Base-by-base conservation (phyloP, 106 monocot species). In the Apostasia shenzhenica region DNA sequence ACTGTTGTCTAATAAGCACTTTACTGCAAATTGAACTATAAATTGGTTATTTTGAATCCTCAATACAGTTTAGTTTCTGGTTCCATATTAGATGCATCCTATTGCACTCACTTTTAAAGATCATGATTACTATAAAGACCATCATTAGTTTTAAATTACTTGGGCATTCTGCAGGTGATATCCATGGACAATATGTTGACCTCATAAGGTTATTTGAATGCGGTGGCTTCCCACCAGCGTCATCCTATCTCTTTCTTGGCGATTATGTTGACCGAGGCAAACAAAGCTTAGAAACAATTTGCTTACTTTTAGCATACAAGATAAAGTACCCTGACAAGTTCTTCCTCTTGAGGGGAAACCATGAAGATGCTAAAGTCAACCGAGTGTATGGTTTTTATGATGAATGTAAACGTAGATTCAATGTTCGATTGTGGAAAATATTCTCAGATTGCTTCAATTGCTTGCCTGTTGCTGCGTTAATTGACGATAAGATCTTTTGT, bases 211-310 rank as follows among this genome's bases (percentile, higher is more conserved):
- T 90, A 1, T 90, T 90, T 69, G 77, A 90, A 55, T 66, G 77
- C 8, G 89, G 89, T 58, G 89, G 89, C n/a, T 83, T 68, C 59
- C 89, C 89, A 66, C 89, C 89, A 26, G 11, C 59, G 48, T 68
- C 89, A 62, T 80, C 57, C 42, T 90, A 90, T 55, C 55, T 90
- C 43, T 90, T 90, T 57, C 89, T 90, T 41, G 89, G 89, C 9
- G 89, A 90, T 67, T 90, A 90, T 63, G 89, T 90, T 7, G 89
- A 90, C 54, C 77, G 89, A 2, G 89, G 89, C 67, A 90, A 90
- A 54, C 82, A 76, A 37, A 78, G 82, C 71, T 70, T 90, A 41
- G 89, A 90, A 55, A 90, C 89, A 4, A 90, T 90, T 55, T 90
- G 89, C 61, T 70, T 90, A 54, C 80, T 90, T 72, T 76, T 90